These are phyloP conservation scores for Vanderwaltozyma tropicalis DNA, from an alignment of 805 yeast genomes.

Conservation along the genomic window DNA sequence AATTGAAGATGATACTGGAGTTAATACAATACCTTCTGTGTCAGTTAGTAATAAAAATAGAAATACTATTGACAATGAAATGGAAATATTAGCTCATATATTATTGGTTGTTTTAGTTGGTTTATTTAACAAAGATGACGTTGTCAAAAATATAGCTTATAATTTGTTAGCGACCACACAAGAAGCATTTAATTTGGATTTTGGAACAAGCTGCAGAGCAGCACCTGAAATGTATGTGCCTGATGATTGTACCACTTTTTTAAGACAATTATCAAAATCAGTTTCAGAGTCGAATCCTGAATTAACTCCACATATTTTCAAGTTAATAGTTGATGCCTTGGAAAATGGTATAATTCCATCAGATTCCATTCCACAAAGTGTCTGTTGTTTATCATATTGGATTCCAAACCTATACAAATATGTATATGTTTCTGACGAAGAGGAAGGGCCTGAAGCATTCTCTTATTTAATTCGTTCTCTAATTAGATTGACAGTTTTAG, in stretches of 20 bases:
- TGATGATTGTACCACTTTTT: constrained; percentile 50
- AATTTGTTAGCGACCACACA: constrained; percentile 51
- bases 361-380: constrained; percentile 16
- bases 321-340: constrained; percentile 20
- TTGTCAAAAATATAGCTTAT: constrained; percentile 54
- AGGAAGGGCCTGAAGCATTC: constrained; percentile 49
- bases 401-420: constrained; percentile 50
- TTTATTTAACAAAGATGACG: constrained; percentile 46
- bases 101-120: constrained; percentile 60
- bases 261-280: constrained; percentile 44
- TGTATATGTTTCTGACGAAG: constrained; percentile 45
- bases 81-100: constrained; percentile 47
- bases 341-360: constrained; percentile 14
- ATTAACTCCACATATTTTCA: constrained; percentile 46
- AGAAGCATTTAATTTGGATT: constrained; percentile 46
- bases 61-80: constrained; percentile 17
- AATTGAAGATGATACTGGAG: constrained; percentile 30
- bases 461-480: constrained; percentile 52
- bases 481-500: constrained; percentile 45
- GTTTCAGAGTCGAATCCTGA: constrained; percentile 49
- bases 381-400: constrained; percentile 53
- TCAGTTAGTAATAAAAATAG: constrained; percentile 1
- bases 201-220: constrained; percentile 45
- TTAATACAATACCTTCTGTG: constrained; percentile 8
- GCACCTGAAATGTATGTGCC: constrained; percentile 60